Evolutionary conservation across 2,329 filamentous ascomycete genomes (phyloP).

Genomic region (Didymella pinodella): DNA sequence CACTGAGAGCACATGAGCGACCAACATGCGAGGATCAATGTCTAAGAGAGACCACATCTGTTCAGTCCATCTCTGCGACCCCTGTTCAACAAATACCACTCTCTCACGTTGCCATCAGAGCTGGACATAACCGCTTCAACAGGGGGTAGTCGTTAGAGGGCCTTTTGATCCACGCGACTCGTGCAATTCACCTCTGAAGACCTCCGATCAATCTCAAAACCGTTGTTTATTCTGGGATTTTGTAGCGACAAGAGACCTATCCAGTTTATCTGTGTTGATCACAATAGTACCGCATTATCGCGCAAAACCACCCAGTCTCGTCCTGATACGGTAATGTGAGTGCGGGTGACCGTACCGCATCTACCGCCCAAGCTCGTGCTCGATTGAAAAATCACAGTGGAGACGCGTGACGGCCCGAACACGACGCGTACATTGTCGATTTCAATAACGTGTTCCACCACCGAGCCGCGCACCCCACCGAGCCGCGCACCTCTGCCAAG

Average conservation of each 20-base stretch:
- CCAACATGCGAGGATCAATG: too few species aligned
- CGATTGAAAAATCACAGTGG: not conserved
- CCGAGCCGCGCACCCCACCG: too few species aligned
- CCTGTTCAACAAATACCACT: not conserved
- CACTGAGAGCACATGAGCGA: conserved; percentile 7
- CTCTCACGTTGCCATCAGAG: too few species aligned
- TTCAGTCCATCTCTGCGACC: not conserved
- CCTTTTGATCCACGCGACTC: too few species aligned
- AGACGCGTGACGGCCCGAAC: conserved; percentile 15
- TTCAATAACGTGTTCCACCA: too few species aligned
- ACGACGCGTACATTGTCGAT: conserved; percentile 17
- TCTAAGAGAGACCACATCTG: not conserved
- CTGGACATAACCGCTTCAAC: too few species aligned
- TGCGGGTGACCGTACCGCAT: not conserved
- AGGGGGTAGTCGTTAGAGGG: too few species aligned
- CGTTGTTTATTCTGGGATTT: too few species aligned
- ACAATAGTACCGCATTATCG: not conserved
- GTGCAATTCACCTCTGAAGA: too few species aligned
- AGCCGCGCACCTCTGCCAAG: too few species aligned
- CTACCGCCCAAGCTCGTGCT: conserved; percentile 2
- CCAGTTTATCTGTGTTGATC: not conserved
- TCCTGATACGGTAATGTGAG: not conserved
- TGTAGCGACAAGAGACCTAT: too few species aligned
- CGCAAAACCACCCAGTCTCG: not conserved
- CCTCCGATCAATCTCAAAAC: too few species aligned